Conservation (phyloP, 176 grass and related monocot genomes). For the Alopecurus myosuroides region DNA sequence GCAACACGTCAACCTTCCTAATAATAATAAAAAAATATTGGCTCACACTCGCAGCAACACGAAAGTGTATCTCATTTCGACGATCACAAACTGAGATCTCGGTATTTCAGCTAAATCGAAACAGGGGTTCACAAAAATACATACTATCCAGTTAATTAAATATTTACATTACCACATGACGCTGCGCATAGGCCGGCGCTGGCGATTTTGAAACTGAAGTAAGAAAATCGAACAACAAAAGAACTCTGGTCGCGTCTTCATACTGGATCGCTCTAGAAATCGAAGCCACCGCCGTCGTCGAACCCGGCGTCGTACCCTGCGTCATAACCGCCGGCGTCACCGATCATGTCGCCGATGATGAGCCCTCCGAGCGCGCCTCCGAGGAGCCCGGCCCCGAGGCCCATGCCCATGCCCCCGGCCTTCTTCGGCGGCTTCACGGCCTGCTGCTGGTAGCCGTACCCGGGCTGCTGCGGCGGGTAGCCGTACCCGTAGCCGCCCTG, state of each 20-base stretch:
- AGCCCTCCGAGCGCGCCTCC: slow-evolving; percentile 69
- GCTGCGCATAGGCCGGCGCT: neutral
- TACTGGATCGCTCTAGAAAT: slow-evolving; percentile 38
- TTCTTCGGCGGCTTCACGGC: slow-evolving; percentile 49
- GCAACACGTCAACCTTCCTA: too few species aligned
- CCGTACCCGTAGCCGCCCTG: slow-evolving; percentile 41
- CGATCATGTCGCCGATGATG: slow-evolving; percentile 57
- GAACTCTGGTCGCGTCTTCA: neutral
- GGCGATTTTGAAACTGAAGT: neutral
- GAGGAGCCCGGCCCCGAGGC: slow-evolving; percentile 57
- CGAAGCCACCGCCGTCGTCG: slow-evolving; percentile 59
- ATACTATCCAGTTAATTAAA: too few species aligned
- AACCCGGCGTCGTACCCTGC: slow-evolving; percentile 53
- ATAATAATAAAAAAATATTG: too few species aligned
- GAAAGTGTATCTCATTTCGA: too few species aligned
- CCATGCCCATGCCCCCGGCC: slow-evolving; percentile 48
- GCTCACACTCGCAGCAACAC: too few species aligned
- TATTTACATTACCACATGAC: slow-evolving; percentile 24
- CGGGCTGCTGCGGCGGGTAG: slow-evolving; percentile 26
- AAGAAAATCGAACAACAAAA: neutral
- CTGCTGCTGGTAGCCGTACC: slow-evolving; percentile 54
- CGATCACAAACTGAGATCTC: too few species aligned
- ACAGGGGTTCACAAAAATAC: too few species aligned
- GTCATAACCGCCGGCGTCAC: slow-evolving; percentile 32
- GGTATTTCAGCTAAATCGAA: too few species aligned